Percentiles rank a stretch among this genome's conserved stretches.
Evolutionary conservation across 2,329 filamentous ascomycete genomes (phyloP).

Genomic region (Venturia pyrina): DNA sequence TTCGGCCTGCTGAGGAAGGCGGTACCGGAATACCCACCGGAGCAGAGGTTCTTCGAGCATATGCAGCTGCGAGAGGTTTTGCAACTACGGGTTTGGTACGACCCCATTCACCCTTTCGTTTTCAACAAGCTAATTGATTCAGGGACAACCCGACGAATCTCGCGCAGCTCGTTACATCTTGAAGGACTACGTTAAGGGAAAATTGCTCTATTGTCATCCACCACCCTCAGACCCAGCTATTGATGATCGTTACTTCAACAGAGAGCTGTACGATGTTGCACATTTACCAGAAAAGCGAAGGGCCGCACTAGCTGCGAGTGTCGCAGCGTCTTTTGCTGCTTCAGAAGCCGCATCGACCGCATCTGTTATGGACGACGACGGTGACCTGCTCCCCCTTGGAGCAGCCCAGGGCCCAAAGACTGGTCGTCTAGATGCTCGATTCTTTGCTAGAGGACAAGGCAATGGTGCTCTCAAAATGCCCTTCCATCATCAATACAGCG

Average conservation of each 20-base stretch:
- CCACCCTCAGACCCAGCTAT: slow-evolving; percentile 58
- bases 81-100: slow-evolving; percentile 62
- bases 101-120: too few relatives aligned
- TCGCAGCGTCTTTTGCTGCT: slow-evolving; percentile 6
- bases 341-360: slow-evolving; percentile 18
- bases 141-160: slow-evolving; percentile 83
- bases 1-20: slow-evolving; percentile 76
- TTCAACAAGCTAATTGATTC: neutral
- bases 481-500: slow-evolving; percentile 81
- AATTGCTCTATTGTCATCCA: slow-evolving; percentile 83
- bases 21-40: slow-evolving; percentile 80
- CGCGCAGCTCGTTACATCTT: slow-evolving; percentile 80
- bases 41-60: slow-evolving; percentile 74
- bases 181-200: slow-evolving; percentile 96
- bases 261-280: slow-evolving; percentile 71
- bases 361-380: slow-evolving; percentile 31
- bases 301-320: slow-evolving; percentile 42
- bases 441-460: slow-evolving; percentile 62
- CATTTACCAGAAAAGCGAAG: slow-evolving; percentile 78
- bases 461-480: slow-evolving; percentile 61
- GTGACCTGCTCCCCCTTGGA: slow-evolving; percentile 37
- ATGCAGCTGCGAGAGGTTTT: slow-evolving; percentile 83
- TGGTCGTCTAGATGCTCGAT: slow-evolving; percentile 70
- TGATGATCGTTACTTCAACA: slow-evolving; percentile 71
- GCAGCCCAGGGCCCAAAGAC: slow-evolving; percentile 58